Percentiles rank a stretch among this genome's conserved stretches.
Conservation (phyloP, 139 green algal genomes). For the Chlorella sorokiniana region DNA sequence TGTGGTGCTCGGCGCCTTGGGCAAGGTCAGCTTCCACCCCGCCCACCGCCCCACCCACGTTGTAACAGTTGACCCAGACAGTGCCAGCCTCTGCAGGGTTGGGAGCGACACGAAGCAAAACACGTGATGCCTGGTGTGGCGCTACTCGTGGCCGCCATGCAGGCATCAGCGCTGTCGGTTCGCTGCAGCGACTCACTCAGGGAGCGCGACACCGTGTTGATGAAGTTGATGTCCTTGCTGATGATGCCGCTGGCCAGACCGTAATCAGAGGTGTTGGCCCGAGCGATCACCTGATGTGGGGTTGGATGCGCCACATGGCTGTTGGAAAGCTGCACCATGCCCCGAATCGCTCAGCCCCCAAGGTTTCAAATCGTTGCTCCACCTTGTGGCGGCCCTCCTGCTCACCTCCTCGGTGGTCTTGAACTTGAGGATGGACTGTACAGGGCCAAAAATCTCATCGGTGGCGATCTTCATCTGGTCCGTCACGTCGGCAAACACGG, state of each 20-base stretch:
- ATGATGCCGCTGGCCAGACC: constrained; percentile 73
- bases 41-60: background rate
- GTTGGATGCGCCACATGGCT: background rate
- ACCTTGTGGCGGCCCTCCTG: background rate
- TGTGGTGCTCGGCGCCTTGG: background rate
- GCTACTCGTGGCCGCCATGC: no score
- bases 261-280: constrained; percentile 69
- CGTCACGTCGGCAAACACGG: constrained; percentile 11
- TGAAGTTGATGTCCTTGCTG: constrained; percentile 58
- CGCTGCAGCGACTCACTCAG: no score
- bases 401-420: constrained; percentile 66
- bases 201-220: constrained; percentile 64
- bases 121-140: no score
- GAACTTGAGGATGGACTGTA: constrained; percentile 73
- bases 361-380: background rate
- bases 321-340: background rate
- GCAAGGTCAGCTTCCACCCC: background rate
- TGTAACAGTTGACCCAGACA: constrained; percentile 7
- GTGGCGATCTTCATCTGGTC: constrained; percentile 62
- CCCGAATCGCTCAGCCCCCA: background rate
- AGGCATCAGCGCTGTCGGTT: no score
- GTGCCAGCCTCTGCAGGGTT: constrained; percentile 49
- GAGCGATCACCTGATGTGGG: constrained; percentile 58
- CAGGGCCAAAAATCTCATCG: constrained; percentile 73
- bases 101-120: no score